Evolutionary conservation across 495 filamentous ascomycete species (phyloP), one percentile per base, ranked within the genome.

Genomic region (Jackrogersella minutella): DNA sequence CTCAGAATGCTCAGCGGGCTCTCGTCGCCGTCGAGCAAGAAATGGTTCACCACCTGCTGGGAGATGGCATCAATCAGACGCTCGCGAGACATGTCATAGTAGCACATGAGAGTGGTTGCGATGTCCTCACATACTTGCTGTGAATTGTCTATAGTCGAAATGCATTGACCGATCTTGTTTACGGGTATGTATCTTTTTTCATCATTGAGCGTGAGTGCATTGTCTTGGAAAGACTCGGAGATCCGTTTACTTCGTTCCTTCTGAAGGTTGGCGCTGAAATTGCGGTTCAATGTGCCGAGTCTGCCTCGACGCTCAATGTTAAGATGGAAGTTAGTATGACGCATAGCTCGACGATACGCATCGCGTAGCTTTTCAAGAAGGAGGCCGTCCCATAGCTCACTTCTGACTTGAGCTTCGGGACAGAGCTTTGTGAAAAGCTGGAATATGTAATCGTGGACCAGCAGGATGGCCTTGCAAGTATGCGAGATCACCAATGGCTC

Each of bases 71-170:
- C 87, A 1, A 86, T 76, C 47, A 90, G 86, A 6, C 84, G 74
- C 44, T 81, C 81, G 13, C 66, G 70, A 0, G 84, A 79, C 0
- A 88, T 82, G 31, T 82, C 80, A 75, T 90, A 89, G 67, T 90
- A 90, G 1, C 81, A 71, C 39, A 80, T 43, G 9, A 89, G 70
- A 14, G 82, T 81, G 60, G 88, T 82, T 46, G 88, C 84, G 3
- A 88, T 77, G 1, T 85, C 79, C 33, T 79, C 73, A 4, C 80
- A 62, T 1, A 73, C 76, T 11, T 82, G 75, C 0, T 83, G 71
- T 0, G 17, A 22, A 2, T 30, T 34, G 37, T 84, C 87, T 5
- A 17, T 8, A n/a, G 2, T 5, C n/a, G 6, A 2, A n/a, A 16
- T 16, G 14, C n/a, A 3, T 14, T 14, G n/a, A 7, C 14, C 7